These are phyloP conservation scores for Handroanthus guayacan DNA, from an alignment of 257 asterid genomes.

Conservation along the genomic window DNA sequence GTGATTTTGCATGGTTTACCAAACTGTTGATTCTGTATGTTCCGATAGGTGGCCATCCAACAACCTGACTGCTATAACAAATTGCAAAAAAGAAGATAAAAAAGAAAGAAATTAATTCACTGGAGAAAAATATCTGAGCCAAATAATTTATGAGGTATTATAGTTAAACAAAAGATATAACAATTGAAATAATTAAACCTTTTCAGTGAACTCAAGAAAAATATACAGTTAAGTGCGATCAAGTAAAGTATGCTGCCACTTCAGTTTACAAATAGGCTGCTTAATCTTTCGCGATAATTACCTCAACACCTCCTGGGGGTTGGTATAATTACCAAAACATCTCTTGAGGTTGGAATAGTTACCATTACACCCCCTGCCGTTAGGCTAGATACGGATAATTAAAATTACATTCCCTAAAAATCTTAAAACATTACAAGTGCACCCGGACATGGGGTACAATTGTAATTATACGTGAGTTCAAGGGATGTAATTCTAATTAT, in stretches of 20 bases:
- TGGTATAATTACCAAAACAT: too few relatives aligned
- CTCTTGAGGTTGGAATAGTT: too few relatives aligned
- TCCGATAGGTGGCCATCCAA: slow-evolving; percentile 64
- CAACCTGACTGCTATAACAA: slow-evolving; percentile 51
- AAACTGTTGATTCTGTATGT: slow-evolving; percentile 50
- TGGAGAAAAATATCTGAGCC: background rate
- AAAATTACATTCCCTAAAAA: too few relatives aligned
- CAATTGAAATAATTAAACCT: background rate
- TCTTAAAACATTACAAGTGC: too few relatives aligned
- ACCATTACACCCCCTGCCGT: too few relatives aligned
- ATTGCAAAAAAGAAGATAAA: background rate
- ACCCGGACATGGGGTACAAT: too few relatives aligned
- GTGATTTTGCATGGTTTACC: slow-evolving; percentile 46
- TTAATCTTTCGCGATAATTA: background rate
- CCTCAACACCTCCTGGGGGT: background rate
- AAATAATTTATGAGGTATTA: too few relatives aligned
- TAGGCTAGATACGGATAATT: too few relatives aligned
- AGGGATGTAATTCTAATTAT: too few relatives aligned
- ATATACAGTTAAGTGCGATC: background rate
- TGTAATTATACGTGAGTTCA: too few relatives aligned
- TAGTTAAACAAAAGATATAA: too few relatives aligned
- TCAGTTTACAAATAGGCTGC: background rate
- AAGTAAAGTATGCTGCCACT: background rate
- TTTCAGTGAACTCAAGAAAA: background rate
- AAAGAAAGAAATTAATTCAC: slow-evolving; percentile 1